Conservation (phyloP, 2,329 filamentous ascomycete genomes). For the Lasiodiplodia gonubiensis region DNA sequence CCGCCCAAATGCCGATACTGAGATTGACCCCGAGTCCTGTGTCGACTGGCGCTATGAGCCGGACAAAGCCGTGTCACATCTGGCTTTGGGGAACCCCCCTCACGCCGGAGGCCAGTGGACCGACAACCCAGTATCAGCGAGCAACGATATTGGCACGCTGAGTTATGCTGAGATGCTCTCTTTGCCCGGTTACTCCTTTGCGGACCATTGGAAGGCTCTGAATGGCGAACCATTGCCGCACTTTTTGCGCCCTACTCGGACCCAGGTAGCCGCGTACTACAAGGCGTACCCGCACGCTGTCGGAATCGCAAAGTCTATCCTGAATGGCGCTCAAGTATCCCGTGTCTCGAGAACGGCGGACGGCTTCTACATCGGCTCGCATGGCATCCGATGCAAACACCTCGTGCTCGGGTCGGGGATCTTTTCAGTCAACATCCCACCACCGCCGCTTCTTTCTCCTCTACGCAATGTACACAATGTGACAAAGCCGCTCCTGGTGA, state of each 20-base stretch:
- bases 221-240: slow-evolving; percentile 53
- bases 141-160: slow-evolving; percentile 63
- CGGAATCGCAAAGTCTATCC: slow-evolving; percentile 56
- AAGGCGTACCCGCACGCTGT: slow-evolving; percentile 60
- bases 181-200: slow-evolving; percentile 64
- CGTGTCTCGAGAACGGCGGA: slow-evolving; percentile 51
- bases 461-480: slow-evolving; percentile 42
- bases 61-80: slow-evolving; percentile 58
- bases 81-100: slow-evolving; percentile 59
- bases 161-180: slow-evolving; percentile 68
- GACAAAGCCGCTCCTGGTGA: slow-evolving; percentile 56
- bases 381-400: slow-evolving; percentile 60
- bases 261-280: slow-evolving; percentile 62
- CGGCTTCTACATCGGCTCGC: slow-evolving; percentile 59
- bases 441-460: slow-evolving; percentile 56
- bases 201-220: slow-evolving; percentile 55
- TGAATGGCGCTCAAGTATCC: slow-evolving; percentile 49
- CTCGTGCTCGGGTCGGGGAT: slow-evolving; percentile 65
- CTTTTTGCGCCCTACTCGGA: slow-evolving; percentile 61
- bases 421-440: slow-evolving; percentile 61
- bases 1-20: slow-evolving; percentile 63
- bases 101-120: slow-evolving; percentile 66
- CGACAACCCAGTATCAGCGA: slow-evolving; percentile 58
- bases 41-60: slow-evolving; percentile 61
- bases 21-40: slow-evolving; percentile 58